Percentiles rank a stretch among this genome's conserved stretches.
Evolutionary conservation across 805 yeast species (phyloP).

Genomic region (Barnettozyma wickerhamii): DNA sequence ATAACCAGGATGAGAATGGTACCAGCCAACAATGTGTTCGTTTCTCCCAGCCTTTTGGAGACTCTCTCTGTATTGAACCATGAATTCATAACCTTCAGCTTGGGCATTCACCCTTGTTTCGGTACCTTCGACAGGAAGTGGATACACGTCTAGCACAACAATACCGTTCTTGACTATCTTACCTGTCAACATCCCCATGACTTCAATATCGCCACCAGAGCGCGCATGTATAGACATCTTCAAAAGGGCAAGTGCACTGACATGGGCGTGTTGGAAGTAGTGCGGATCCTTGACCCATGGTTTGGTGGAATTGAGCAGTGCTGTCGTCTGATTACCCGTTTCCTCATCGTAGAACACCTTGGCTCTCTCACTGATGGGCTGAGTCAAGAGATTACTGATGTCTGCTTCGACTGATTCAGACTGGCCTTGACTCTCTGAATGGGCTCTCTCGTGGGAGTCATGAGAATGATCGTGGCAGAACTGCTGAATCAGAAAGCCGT

Average conservation of each 20-base stretch:
- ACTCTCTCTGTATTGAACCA: slow-evolving; percentile 75
- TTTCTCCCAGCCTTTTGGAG: slow-evolving; percentile 44
- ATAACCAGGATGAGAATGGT: slow-evolving; percentile 97
- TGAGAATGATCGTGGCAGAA: slow-evolving; percentile 2
- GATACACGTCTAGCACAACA: slow-evolving; percentile 75
- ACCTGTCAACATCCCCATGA: slow-evolving; percentile 95
- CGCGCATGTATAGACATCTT: slow-evolving; percentile 81
- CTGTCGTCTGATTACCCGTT: slow-evolving; percentile 8
- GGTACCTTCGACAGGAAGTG: slow-evolving; percentile 92
- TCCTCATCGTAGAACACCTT: slow-evolving; percentile 14
- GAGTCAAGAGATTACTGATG: slow-evolving; percentile 12
- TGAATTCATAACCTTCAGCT: slow-evolving; percentile 89
- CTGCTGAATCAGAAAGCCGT: slow-evolving; percentile 9
- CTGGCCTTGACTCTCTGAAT: slow-evolving; percentile 4
- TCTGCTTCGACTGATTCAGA: slow-evolving; percentile 14
- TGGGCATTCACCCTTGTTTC: slow-evolving; percentile 95
- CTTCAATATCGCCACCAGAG: slow-evolving; percentile 81
- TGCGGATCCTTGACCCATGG: slow-evolving; percentile 59
- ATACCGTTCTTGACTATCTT: slow-evolving; percentile 51
- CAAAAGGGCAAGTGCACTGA: slow-evolving; percentile 66
- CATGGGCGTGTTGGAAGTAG: slow-evolving; percentile 56
- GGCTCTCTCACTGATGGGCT: slow-evolving; percentile 15
- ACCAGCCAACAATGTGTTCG: slow-evolving; percentile 94
- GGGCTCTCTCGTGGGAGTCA: background rate
- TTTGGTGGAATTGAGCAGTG: slow-evolving; percentile 24